Evolutionary conservation across 345 rosid species (phyloP).

Genomic region (Acer yangbiense): DNA sequence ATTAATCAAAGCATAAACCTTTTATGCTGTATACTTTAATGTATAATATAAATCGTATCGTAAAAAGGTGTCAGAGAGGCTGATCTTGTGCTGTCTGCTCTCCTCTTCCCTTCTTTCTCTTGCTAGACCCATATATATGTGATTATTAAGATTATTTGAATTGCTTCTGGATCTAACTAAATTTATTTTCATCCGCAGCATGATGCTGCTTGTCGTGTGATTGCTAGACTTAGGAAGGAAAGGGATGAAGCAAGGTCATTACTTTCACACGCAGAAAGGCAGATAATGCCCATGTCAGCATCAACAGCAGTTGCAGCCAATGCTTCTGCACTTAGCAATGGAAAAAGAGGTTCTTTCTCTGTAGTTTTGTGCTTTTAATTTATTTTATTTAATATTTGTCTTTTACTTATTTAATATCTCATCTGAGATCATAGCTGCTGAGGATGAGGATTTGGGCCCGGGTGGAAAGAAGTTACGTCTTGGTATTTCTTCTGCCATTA

Average conservation of each 20-base stretch:
- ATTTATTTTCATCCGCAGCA: slow-evolving; percentile 50
- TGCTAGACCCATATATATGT: neutral
- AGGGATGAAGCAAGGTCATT: slow-evolving; percentile 86
- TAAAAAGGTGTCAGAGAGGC: neutral
- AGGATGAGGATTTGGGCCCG: slow-evolving; percentile 52
- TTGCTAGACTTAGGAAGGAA: slow-evolving; percentile 95
- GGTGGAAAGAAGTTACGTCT: slow-evolving; percentile 56
- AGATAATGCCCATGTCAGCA: slow-evolving; percentile 51
- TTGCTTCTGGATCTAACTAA: neutral
- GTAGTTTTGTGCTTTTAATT: slow-evolving; percentile 1
- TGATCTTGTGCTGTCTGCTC: neutral
- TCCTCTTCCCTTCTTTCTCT: neutral
- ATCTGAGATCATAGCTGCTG: slow-evolving; percentile 38
- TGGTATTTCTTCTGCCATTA: slow-evolving; percentile 70
- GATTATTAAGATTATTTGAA: neutral
- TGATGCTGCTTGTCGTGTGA: slow-evolving; percentile 99
- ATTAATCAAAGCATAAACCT: neutral
- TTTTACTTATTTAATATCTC: slow-evolving; percentile 10
- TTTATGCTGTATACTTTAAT: neutral
- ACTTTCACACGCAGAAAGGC: slow-evolving; percentile 82
- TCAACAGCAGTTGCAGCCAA: slow-evolving; percentile 44
- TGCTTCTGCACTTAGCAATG: slow-evolving; percentile 68
- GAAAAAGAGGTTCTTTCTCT: slow-evolving; percentile 70
- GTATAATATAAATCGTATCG: too few species aligned
- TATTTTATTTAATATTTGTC: neutral